A percentile compares a stretch with the other conserved stretches of the same genome.
Evolutionary conservation across 768 basidiomycete genomes (phyloP).

Genomic region (Hebeloma cylindrosporum): DNA sequence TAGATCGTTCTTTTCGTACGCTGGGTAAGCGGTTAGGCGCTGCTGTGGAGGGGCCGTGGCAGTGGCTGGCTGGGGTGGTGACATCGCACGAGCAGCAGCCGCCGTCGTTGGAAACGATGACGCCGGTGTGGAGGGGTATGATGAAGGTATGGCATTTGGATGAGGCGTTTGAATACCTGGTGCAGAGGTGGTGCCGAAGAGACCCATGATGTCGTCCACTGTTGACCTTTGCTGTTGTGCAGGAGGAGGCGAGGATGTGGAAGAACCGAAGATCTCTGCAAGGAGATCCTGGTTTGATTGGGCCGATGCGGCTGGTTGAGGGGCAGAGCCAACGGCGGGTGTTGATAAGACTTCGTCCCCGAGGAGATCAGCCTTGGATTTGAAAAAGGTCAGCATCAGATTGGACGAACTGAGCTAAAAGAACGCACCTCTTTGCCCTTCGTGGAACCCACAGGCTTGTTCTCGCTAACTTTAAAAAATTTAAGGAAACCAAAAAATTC

Average conservation of each 20-base stretch:
- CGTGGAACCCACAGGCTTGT: conserved; percentile 93
- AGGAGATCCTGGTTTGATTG: conserved; percentile 84
- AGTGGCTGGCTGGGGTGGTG: conserved; percentile 33
- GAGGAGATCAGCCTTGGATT: conserved; percentile 77
- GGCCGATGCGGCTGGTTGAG: conserved; percentile 38
- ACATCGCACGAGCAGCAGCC: conserved; percentile 42
- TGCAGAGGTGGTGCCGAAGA: conserved; percentile 60
- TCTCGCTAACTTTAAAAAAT: conserved; percentile 75
- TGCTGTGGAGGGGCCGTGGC: conserved; percentile 42
- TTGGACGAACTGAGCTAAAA: conserved; percentile 2
- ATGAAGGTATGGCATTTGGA: conserved; percentile 15
- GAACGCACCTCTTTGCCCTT: conserved; percentile 66
- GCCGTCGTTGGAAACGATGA: conserved; percentile 26
- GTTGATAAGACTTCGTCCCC: conserved; percentile 68
- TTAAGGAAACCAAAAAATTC: background rate
- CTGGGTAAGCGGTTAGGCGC: conserved; percentile 71
- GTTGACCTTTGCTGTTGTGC: conserved; percentile 53
- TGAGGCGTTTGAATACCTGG: conserved; percentile 31
- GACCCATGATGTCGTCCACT: conserved; percentile 87
- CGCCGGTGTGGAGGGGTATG: conserved; percentile 25
- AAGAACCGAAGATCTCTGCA: conserved; percentile 85
- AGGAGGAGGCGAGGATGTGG: conserved; percentile 43
- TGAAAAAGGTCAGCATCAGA: conserved; percentile 16
- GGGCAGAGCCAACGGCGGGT: conserved; percentile 40
- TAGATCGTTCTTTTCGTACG: conserved; percentile 90